Evolutionary conservation across 192 early-diverging fungal species (phyloP).

Genomic region (Spinellus fusiger): DNA sequence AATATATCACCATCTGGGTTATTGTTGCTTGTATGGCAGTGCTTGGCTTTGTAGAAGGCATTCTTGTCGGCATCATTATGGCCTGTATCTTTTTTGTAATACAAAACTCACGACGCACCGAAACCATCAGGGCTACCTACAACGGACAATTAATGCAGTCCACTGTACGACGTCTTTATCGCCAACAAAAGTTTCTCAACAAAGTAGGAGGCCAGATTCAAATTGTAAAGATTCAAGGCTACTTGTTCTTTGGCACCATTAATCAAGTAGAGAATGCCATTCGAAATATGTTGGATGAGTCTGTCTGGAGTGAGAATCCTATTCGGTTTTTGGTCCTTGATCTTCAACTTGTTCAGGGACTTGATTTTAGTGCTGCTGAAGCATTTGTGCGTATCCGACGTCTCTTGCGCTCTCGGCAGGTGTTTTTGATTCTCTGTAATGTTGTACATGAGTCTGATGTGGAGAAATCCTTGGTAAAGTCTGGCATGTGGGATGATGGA

Average conservation of each 20-base stretch:
- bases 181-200: slow-evolving; percentile 83
- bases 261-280: slow-evolving; percentile 74
- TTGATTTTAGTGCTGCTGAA: slow-evolving; percentile 90
- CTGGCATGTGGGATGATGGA: slow-evolving; percentile 60
- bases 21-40: slow-evolving; percentile 86
- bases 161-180: slow-evolving; percentile 82
- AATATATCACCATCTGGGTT: slow-evolving; percentile 83
- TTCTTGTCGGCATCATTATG: slow-evolving; percentile 86
- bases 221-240: slow-evolving; percentile 86
- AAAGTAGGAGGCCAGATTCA: slow-evolving; percentile 81
- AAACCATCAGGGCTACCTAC: slow-evolving; percentile 59
- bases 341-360: slow-evolving; percentile 75
- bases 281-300: slow-evolving; percentile 54
- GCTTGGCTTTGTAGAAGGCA: slow-evolving; percentile 96
- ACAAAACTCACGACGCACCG: slow-evolving; percentile 56
- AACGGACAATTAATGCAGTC: slow-evolving; percentile 68
- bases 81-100: slow-evolving; percentile 95
- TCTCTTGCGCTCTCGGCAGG: slow-evolving; percentile 56
- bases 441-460: slow-evolving; percentile 59
- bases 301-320: slow-evolving; percentile 60
- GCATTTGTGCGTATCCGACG: slow-evolving; percentile 83
- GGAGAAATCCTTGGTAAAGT: slow-evolving; percentile 57
- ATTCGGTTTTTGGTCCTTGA: slow-evolving; percentile 89
- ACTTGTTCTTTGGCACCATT: slow-evolving; percentile 96
- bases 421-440: slow-evolving; percentile 81